Evolutionary conservation across 441 rosid species (phyloP), one percentile per base, ranked within the genome.

Genomic region (Jatropha podagrica): DNA sequence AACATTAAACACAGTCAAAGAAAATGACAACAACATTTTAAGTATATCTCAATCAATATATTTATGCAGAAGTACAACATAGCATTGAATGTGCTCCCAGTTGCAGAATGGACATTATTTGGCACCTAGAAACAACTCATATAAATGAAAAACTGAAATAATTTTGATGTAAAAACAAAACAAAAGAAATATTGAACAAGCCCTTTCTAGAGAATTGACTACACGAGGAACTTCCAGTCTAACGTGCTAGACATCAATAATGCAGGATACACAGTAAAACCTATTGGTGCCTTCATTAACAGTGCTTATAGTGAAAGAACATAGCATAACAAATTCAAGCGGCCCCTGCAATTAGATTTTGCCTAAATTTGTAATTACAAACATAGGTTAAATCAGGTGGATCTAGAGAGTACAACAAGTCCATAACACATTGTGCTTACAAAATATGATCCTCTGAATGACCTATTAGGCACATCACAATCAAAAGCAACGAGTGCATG

Each of bases 81-180:
- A 4, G 59, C 65, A 74, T 14, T 56, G 41, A 74, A 12, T 54
- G 42, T 23, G 37, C 46, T 38, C 62, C 55, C n/a, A 65, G 55
- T 11, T 52, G 42, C n/a, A 23, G 14, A 23, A 58, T 17, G 59
- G 63, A 69, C 44, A 59, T 1, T 72, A 42, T n/a, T 11, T 48
- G 48, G 26, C 27, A 32, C 68, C 13, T 55, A 55, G 62, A 76
- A 81, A 73, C 63, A 69, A n/a, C 49, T 52, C 48, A 66, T 8
- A 32, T 18, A 76, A 41, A 38, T 61, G 51, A 37, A n/a, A 37
- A 51, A 73, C 48, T 48, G 17, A 17, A 51, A 73, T 61, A 6
- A 63, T 26, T 67, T 67, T 42, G 54, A 4, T 15, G 5, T 17
- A 42, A 56, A 68, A 15, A 48, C 48, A 40, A 40, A 63, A 54